Evolutionary conservation across 192 early-diverging fungal genomes (phyloP), one percentile per base, ranked within the genome.

Genomic region (Obelidium mucronatum): DNA sequence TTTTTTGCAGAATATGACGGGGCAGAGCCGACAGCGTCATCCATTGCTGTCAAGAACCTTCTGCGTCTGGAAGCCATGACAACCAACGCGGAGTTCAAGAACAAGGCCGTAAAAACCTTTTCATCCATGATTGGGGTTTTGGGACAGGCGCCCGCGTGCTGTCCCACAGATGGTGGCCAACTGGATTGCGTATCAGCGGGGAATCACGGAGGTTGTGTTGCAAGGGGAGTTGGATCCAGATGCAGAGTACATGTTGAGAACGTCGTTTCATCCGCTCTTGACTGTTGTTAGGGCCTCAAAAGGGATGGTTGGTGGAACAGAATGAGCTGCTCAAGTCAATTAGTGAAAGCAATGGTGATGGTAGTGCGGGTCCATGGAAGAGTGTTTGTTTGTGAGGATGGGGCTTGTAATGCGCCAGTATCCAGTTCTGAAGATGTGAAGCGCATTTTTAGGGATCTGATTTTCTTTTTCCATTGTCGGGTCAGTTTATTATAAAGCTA

Each of bases 11-110:
- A 90, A 52, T 86, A 88, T 67, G 90, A 91, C 83, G 89, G 89
- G 13, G 89, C 90, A 0, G 90, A 91, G 68, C 90, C 90, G 17
- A 82, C 89, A 17, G 48, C 85, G 5, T 87, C 88, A 44, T 82
- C 87, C 34, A 83, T 91, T 2, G 67, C 88, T 3, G 67, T 86
- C n/a, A 70, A 48, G 11, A 91, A 91, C 66, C 76, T 91, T 24
- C 42, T 89, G 24, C 74, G 86, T 2, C 73, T 91, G 35, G 81
- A 80, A 28, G 79, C 78, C n/a, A 30, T 87, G 17, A 44, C 42
- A 44, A 15, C 55, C 24, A 24, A 24, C 5, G 28, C 28, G 4
- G 8, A 58, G 19, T 58, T 15, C 55, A 5, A 24, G 26, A 24
- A 19, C 4, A 58, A 19, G 24, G 55, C 55, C 4, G 28, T 15